These are phyloP conservation scores for Fremontodendron californicum DNA, from an alignment of 345 rosid species.

Conservation along the genomic window DNA sequence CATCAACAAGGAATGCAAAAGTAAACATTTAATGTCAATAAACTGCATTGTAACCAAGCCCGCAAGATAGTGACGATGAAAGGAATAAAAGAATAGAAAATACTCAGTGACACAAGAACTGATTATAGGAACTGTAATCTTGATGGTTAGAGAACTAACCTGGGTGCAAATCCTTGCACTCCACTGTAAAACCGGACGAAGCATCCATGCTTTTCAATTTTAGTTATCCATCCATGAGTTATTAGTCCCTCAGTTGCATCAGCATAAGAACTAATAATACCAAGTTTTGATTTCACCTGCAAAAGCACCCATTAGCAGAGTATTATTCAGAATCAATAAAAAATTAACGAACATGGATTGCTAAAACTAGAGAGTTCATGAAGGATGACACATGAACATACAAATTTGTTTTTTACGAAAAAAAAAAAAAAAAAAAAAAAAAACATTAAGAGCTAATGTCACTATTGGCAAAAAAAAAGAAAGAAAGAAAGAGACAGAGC, in stretches of 20 bases:
- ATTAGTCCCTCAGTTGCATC: slow-evolving; percentile 78
- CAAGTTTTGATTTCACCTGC: slow-evolving; percentile 89
- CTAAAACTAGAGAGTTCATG: not conserved
- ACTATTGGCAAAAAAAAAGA: not conserved
- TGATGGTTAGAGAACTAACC: slow-evolving; percentile 41
- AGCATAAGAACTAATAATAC: slow-evolving; percentile 73
- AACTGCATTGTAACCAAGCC: not conserved
- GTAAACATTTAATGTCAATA: not conserved
- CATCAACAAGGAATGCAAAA: not conserved
- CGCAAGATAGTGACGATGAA: not conserved
- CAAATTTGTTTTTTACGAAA: not conserved
- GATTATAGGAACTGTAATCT: not conserved
- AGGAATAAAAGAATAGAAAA: not conserved
- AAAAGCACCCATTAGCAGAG: slow-evolving; percentile 19
- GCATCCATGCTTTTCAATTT: slow-evolving; percentile 94
- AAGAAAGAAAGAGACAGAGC: not conserved
- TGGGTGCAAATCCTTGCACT: slow-evolving; percentile 92
- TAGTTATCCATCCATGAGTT: slow-evolving; percentile 96
- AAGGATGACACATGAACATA: not conserved
- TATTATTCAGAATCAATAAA: slow-evolving; percentile 5
- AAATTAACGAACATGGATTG: not conserved
- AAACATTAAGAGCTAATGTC: not conserved
- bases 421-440: not conserved
- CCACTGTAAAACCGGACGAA: slow-evolving; percentile 93
- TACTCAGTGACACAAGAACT: not conserved